These are phyloP conservation scores for Zasmidium cellare DNA, from an alignment of 2,329 filamentous ascomycete species.

Conservation along the genomic window DNA sequence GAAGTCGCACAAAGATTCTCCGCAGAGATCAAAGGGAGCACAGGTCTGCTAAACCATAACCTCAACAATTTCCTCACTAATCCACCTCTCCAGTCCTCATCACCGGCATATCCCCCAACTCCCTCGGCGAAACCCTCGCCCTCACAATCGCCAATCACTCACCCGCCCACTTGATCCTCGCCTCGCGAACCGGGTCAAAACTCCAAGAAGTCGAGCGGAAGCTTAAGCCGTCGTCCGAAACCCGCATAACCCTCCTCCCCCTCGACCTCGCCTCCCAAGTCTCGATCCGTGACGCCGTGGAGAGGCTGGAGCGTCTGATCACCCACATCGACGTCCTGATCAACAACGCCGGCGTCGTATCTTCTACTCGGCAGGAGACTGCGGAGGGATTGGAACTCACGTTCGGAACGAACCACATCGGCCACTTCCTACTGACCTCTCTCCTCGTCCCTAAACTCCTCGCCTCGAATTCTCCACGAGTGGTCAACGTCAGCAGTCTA, in stretches of 20 bases:
- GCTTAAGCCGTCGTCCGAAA: not conserved
- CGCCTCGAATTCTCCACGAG: conserved; percentile 14
- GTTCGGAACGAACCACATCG: conserved; percentile 56
- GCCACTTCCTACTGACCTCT: conserved; percentile 50
- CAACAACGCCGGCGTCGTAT: conserved; percentile 10
- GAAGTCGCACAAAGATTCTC: conserved; percentile 6
- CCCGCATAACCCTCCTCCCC: not conserved
- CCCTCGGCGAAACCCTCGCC: conserved; percentile 8
- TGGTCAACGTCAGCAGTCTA: conserved; percentile 32
- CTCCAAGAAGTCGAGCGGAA: not conserved
- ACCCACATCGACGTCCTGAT: conserved; percentile 5
- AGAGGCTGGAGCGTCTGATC: not conserved
- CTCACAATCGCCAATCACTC: conserved; percentile 1
- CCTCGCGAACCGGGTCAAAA: not conserved
- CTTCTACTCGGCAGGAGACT: not conserved
- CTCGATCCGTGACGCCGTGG: not conserved
- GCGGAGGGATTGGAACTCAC: conserved; percentile 48
- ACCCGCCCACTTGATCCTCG: conserved; percentile 9
- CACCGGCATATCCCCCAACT: conserved; percentile 6
- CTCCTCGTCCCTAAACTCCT: conserved; percentile 14
- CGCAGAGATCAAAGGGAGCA: conserved; percentile 1
- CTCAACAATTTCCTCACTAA: not conserved
- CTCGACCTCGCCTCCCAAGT: conserved; percentile 3
- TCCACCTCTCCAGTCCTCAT: conserved; percentile 6
- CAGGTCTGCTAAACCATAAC: not conserved